Evolutionary conservation across 2,329 filamentous ascomycete genomes (phyloP).

Genomic region (Bertia moriformis): DNA sequence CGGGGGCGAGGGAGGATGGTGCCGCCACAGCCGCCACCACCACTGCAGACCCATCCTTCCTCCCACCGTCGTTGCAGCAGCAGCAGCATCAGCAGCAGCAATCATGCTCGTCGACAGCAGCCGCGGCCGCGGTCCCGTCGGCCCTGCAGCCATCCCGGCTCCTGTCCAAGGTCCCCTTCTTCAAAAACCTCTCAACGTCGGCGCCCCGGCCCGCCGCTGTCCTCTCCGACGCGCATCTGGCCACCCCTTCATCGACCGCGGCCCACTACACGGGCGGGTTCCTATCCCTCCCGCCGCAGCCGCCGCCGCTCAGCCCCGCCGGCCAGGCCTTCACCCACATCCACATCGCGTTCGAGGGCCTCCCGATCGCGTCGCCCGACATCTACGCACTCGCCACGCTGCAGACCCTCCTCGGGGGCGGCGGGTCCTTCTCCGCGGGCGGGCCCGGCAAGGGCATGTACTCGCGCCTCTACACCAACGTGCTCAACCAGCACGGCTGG

Average conservation of each 20-base stretch:
- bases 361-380: conserved; percentile 77
- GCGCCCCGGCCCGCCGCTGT: conserved; percentile 47
- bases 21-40: conserved; percentile 14
- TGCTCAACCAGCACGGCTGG: conserved; percentile 94
- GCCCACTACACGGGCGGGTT: conserved; percentile 90
- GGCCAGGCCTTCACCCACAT: conserved; percentile 77
- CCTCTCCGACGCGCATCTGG: conserved; percentile 26
- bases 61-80: not conserved
- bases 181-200: conserved; percentile 76
- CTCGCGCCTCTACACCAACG: conserved; percentile 90
- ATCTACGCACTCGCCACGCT: conserved; percentile 93
- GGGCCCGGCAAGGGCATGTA: conserved; percentile 99
- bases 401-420: conserved; percentile 87
- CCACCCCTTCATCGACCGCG: no score
- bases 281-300: conserved; percentile 67
- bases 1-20: conserved; percentile 30
- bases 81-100: no score
- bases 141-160: conserved; percentile 36
- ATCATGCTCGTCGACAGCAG: no score
- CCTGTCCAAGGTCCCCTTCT: conserved; percentile 72
- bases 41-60: not conserved
- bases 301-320: conserved; percentile 63
- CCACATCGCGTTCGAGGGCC: conserved; percentile 86
- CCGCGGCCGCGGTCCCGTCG: no score
- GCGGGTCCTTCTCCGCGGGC: conserved; percentile 90